phyloP scores from a whole-genome alignment of 106 monocot genomes.

The Triglochin maritima region DNA sequence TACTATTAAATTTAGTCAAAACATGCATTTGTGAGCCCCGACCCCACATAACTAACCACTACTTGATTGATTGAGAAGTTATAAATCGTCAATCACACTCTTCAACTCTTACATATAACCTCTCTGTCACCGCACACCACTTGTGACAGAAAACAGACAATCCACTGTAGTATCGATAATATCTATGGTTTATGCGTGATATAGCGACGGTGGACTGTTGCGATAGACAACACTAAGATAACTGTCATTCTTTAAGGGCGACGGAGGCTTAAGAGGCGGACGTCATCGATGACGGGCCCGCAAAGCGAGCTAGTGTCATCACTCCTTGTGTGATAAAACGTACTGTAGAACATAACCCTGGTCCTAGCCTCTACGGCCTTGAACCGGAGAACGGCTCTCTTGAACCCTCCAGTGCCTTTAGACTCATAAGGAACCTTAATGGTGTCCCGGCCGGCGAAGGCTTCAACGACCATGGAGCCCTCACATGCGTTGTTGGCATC shows the following conservation, averaged over 20 bases:
- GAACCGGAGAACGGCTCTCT: constrained; percentile 9
- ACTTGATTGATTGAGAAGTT: no score
- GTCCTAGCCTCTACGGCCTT: constrained; percentile 10
- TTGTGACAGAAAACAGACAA: no score
- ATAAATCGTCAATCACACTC: no score
- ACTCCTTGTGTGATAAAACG: constrained; percentile 16
- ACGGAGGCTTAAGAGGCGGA: constrained; percentile 10
- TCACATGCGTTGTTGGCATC: constrained; percentile 20
- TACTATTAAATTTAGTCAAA: no score
- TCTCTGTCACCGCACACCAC: no score
- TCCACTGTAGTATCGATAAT: no score
- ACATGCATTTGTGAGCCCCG: no score
- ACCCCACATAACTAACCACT: no score
- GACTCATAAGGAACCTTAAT: constrained; percentile 17
- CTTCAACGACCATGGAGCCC: constrained; percentile 22
- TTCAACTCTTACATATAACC: no score
- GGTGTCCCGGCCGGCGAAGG: constrained; percentile 15
- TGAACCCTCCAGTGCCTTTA: constrained; percentile 19
- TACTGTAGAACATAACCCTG: constrained; percentile 21
- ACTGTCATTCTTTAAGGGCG: background rate
- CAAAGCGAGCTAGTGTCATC: constrained; percentile 25
- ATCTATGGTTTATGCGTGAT: no score
- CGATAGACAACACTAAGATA: no score
- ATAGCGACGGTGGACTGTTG: no score
- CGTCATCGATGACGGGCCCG: constrained; percentile 15